Percentiles rank a stretch among this genome's conserved stretches.
phyloP scores from a whole-genome alignment of 2,329 filamentous ascomycete species.

The Fonsecaea erecta region DNA sequence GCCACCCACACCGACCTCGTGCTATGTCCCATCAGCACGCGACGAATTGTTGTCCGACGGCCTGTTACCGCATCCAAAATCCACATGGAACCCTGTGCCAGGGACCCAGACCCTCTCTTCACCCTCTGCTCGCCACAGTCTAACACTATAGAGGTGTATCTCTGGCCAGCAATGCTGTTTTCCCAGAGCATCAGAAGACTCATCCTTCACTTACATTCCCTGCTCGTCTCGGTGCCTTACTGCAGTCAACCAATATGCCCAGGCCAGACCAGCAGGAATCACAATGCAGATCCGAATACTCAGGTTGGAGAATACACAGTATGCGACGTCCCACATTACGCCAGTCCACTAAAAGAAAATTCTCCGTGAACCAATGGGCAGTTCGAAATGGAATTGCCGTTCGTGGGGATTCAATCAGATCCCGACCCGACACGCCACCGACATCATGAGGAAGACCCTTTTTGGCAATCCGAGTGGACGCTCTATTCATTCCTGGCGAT shows the following conservation, averaged over 20 bases:
- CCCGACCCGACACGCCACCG: neutral
- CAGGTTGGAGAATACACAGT: neutral
- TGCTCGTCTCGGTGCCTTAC: neutral
- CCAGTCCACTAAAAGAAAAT: neutral
- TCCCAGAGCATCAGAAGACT: no score
- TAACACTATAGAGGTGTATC: neutral
- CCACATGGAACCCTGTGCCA: neutral
- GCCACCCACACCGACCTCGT: neutral
- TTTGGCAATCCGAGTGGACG: conserved; percentile 3
- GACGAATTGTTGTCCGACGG: neutral
- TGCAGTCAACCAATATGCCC: neutral
- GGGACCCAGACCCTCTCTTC: neutral
- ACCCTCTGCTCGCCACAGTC: neutral
- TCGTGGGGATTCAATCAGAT: neutral
- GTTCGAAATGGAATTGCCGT: neutral
- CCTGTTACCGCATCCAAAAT: neutral
- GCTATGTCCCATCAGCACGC: neutral
- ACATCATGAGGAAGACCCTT: neutral
- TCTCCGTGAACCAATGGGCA: neutral
- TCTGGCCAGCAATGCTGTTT: neutral
- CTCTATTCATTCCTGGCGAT: neutral
- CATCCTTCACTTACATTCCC: no score
- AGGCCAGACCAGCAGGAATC: neutral
- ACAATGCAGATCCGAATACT: neutral
- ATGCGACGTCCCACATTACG: neutral